Evolutionary conservation across 176 grass and related monocot genomes (phyloP), one percentile per base, ranked within the genome.

Genomic region (Hordeum marinum): DNA sequence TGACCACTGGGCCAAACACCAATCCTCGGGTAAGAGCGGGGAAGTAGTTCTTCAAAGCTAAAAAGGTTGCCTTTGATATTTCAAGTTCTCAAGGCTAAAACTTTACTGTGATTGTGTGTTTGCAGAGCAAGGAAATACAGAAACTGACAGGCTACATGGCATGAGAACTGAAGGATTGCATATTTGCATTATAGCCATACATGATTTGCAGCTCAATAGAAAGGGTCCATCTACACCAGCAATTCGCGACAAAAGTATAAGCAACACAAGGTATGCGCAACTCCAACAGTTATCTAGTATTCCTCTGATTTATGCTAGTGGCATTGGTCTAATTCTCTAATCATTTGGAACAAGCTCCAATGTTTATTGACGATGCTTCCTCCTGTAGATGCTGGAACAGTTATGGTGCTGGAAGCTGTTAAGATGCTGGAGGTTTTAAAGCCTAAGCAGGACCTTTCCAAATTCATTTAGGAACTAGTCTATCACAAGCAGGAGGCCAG

Each of bases 241-340:
- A 60, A 86, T 96, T 68, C 87, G 85, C 36, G 94, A 92, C 3
- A 99, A 52, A 52, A 99, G 82, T 99, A 96, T 85, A 99, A 90
- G 88, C 89, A 92, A 34, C 94, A 88, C 57, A 94, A 63, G 86
- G 97, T 96, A 88, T 85, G 78, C 43, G 42, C 77, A 85, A 5
- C 8, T 89, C 67, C 80, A 52, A 5, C 20, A 74, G 2, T 55
- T 29, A 83, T 74, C 20, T 32, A 48, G 4, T 46, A 17, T 85
- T 87, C 25, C 11, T 80, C 32, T 26, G 27, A 87, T 69, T 17
- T 18, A 59, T 65, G 82, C 14, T 8, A 34, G 27, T 85, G 36
- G 23, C 70, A 7, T 21, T 66, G 29, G 46, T 80, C 78, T 89
- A 80, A 83, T 59, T 72, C 72, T 80, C 32, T 26, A 75, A 80